A percentile compares a stretch with the other conserved stretches of the same genome.
phyloP scores from a whole-genome alignment of 2,329 filamentous ascomycete species.

The Diplodia scrobiculata region DNA sequence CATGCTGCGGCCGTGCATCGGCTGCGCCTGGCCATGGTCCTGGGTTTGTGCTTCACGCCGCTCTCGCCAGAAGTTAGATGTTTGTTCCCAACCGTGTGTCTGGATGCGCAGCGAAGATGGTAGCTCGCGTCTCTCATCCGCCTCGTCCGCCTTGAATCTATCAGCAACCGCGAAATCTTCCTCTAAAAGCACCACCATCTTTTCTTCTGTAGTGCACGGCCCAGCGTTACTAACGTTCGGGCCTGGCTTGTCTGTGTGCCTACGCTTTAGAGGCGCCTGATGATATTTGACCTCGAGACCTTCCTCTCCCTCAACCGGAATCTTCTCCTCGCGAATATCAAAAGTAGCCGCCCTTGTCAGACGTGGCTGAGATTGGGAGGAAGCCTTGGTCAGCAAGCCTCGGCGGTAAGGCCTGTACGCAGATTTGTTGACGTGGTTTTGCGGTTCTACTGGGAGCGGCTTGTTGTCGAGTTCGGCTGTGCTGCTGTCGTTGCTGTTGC shows the following conservation, averaged over 20 bases:
- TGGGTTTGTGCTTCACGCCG: constrained; percentile 7
- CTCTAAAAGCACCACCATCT: constrained; percentile 13
- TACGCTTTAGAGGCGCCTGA: background rate
- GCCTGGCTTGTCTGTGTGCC: background rate
- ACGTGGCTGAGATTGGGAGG: background rate
- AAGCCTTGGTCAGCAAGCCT: constrained; percentile 5
- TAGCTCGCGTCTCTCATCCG: background rate
- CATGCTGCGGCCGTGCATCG: constrained; percentile 1
- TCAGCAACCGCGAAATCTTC: background rate
- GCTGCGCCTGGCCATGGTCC: background rate
- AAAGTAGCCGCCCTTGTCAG: background rate
- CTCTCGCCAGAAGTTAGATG: constrained; percentile 16
- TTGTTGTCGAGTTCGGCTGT: constrained; percentile 2
- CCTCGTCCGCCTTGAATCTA: background rate
- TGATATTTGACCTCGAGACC: background rate
- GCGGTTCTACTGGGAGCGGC: background rate
- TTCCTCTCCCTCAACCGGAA: constrained; percentile 3
- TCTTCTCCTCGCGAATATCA: constrained; percentile 26
- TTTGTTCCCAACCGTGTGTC: constrained; percentile 5
- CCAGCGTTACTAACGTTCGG: background rate
- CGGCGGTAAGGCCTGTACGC: constrained; percentile 17
- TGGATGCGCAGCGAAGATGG: constrained; percentile 9
- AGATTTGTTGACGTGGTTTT: background rate
- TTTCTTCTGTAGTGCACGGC: background rate
- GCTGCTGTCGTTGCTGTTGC: constrained; percentile 1